Conservation (phyloP, 2,329 filamentous ascomycete genomes). For the Thielaviopsis punctulata region DNA sequence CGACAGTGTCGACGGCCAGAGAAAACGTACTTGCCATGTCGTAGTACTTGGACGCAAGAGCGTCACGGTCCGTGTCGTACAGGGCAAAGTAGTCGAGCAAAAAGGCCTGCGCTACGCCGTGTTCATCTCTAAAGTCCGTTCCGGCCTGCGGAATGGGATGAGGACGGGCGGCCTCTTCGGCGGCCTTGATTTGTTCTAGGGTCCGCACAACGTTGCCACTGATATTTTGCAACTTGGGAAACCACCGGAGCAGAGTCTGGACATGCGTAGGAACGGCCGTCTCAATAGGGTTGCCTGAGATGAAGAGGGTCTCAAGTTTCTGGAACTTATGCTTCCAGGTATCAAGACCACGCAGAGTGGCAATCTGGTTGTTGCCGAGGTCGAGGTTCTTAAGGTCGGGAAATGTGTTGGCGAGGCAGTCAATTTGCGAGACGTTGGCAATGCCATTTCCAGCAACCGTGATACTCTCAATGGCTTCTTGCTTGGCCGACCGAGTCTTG, state of each 20-base stretch:
- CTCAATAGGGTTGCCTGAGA: conserved; percentile 61
- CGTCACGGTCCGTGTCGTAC: conserved; percentile 55
- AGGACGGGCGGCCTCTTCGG: conserved; percentile 31
- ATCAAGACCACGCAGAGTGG: conserved; percentile 47
- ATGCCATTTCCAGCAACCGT: conserved; percentile 69
- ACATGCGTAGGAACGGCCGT: conserved; percentile 41
- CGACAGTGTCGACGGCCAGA: conserved; percentile 48
- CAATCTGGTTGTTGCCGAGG: conserved; percentile 67
- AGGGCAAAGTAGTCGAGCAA: conserved; percentile 54
- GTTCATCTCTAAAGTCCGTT: conserved; percentile 57
- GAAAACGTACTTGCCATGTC: conserved; percentile 63
- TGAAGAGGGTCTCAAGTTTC: conserved; percentile 61
- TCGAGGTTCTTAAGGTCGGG: conserved; percentile 80
- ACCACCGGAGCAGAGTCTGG: conserved; percentile 60
- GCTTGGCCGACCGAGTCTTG: conserved; percentile 51
- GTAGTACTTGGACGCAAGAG: conserved; percentile 51
- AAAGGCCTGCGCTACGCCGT: conserved; percentile 58
- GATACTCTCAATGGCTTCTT: conserved; percentile 65
- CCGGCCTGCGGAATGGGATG: conserved; percentile 44
- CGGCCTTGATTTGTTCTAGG: conserved; percentile 46
- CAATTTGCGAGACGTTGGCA: conserved; percentile 53
- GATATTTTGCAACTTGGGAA: conserved; percentile 60
- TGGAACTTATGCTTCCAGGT: conserved; percentile 68
- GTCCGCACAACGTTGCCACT: conserved; percentile 61
- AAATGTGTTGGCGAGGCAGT: conserved; percentile 59